Evolutionary conservation across 805 yeast genomes (phyloP), one percentile per base, ranked within the genome.

Genomic region (Lachancea lanzarotensis): DNA sequence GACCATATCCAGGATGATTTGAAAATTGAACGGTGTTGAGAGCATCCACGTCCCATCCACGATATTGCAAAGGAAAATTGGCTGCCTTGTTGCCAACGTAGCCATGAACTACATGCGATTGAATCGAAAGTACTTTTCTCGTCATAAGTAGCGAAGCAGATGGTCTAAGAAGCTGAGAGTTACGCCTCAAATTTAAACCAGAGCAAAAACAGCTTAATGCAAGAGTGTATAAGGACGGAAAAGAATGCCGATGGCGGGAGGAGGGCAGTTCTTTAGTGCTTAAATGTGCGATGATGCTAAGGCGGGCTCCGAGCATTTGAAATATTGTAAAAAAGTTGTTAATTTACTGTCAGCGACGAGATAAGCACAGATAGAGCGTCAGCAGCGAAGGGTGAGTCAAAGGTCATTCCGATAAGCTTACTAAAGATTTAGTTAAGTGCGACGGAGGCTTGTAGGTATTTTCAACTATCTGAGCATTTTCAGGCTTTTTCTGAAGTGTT

Each of bases 91-190:
- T 89, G 1, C 98, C 98, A 1, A 93, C 98, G 56, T 87, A 84
- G 2, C 98, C 98, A 60, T 91, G 98, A 2, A 80, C 89, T 1
- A 93, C 98, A 63, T 93, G 97, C 3, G 96, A 87, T 54, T 87
- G 91, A 9, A 89, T 71, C 2, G 85, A 74, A 2, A 84, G 70
- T 9, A 69, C 55, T 39, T 53, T 60, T 31, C 50, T 38, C 19
- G 49, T 50, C 40, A 41, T 40, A 15, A 17, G 12, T 13, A 32
- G 16, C 7, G 35, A 5, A 15, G 17, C 35, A n/a, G 16, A 16
- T 4, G 6, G 18, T 9, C 16, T 32, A 16, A 17, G 15, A 16
- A 17, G 18, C 19, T 32, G 19, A 7, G 6, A 17, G 17, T 16
- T 32, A 5, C 12, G 16, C 16, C 19, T 32, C 19, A 13, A 17